These are phyloP conservation scores for Starmerella gropengiesseri DNA, from an alignment of 805 yeast species.

Conservation along the genomic window DNA sequence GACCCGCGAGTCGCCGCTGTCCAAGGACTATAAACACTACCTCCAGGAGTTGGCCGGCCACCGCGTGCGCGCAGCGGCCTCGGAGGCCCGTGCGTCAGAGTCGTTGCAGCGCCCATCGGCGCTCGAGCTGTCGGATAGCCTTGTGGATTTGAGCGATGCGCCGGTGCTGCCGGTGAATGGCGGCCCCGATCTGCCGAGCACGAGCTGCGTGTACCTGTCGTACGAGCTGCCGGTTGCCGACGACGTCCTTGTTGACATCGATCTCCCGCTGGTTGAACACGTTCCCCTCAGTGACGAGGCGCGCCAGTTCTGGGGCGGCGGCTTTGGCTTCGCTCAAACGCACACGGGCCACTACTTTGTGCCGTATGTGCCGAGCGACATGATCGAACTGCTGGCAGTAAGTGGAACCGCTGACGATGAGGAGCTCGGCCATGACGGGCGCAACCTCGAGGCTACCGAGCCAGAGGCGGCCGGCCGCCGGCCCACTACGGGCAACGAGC, in stretches of 20 bases:
- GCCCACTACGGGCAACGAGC: constrained; percentile 31
- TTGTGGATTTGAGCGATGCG: not conserved
- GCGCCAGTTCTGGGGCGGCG: constrained; percentile 60
- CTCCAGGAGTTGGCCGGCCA: constrained; percentile 32
- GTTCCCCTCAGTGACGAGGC: constrained; percentile 68
- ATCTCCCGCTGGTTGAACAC: constrained; percentile 37
- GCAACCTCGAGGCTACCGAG: constrained; percentile 6
- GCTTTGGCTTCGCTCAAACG: constrained; percentile 31
- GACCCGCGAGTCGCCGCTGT: constrained; percentile 60
- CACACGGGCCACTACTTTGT: constrained; percentile 39
- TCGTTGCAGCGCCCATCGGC: too few relatives aligned
- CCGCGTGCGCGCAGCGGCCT: constrained; percentile 17
- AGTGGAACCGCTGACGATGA: constrained; percentile 6
- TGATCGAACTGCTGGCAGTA: constrained; percentile 18
- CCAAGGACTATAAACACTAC: constrained; percentile 40
- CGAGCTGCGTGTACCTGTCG: constrained; percentile 8
- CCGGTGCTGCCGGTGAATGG: not conserved
- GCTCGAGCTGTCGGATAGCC: not conserved
- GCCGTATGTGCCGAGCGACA: constrained; percentile 20
- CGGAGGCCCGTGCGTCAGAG: too few relatives aligned
- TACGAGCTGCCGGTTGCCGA: constrained; percentile 17
- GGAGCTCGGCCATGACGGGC: constrained; percentile 2
- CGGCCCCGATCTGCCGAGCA: not conserved
- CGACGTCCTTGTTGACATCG: constrained; percentile 29
- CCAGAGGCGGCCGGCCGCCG: constrained; percentile 12